Evolutionary conservation across 1,284 basidiomycete genomes (phyloP).

Genomic region (Apiotrichum brassicae): DNA sequence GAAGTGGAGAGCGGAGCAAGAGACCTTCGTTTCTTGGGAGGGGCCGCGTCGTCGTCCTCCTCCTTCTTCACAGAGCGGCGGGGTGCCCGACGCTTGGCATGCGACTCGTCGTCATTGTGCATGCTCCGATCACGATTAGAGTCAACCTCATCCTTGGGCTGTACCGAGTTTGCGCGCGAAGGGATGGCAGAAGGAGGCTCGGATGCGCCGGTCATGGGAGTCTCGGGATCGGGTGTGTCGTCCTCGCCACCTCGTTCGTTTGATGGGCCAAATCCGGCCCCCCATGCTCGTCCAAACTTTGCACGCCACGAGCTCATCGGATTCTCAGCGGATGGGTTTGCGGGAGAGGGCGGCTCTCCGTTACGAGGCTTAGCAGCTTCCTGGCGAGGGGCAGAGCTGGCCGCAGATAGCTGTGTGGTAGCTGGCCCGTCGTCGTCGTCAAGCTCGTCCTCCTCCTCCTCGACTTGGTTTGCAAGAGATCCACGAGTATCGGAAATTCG

Average conservation of each 20-base stretch:
- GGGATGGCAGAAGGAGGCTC: not conserved
- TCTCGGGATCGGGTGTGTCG: conserved; percentile 13
- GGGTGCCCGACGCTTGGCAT: conserved; percentile 10
- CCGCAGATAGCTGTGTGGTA: not conserved
- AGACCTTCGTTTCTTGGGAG: conserved; percentile 16
- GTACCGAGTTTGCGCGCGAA: conserved; percentile 13
- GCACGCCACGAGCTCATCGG: conserved; percentile 18
- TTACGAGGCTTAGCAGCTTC: not conserved
- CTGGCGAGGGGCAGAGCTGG: not conserved
- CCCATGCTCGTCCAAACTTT: conserved; percentile 20
- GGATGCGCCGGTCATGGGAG: not conserved
- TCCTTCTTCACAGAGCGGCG: conserved; percentile 7
- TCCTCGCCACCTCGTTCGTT: conserved; percentile 34
- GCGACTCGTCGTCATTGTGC: conserved; percentile 3
- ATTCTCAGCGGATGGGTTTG: not conserved
- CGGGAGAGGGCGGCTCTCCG: not conserved
- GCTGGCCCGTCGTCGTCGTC: conserved; percentile 13
- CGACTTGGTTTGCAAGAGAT: conserved; percentile 8
- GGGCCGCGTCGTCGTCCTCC: conserved; percentile 8
- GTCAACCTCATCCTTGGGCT: conserved; percentile 17
- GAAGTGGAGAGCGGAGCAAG: conserved; percentile 23
- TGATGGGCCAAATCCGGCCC: conserved; percentile 29
- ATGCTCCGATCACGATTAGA: conserved; percentile 8
- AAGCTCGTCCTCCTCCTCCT: conserved; percentile 17
- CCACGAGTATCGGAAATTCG: conserved; percentile 17